A percentile compares a stretch with the other conserved stretches of the same genome.
phyloP scores from a whole-genome alignment of 1,284 basidiomycete genomes.

The Tranzscheliella williamsii region DNA sequence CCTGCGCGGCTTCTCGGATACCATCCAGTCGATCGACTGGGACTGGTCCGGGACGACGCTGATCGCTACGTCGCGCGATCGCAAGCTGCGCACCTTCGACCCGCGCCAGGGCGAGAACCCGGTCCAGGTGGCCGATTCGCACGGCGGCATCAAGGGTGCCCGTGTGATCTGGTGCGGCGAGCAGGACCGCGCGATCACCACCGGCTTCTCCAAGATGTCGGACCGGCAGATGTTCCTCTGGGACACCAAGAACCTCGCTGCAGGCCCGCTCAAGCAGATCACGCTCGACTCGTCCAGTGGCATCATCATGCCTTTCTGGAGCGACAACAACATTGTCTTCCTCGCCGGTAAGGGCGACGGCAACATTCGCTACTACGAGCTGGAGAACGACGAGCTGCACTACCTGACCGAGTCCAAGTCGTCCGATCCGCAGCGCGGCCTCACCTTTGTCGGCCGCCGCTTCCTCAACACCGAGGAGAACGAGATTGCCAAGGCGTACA shows the following conservation, averaged over 20 bases:
- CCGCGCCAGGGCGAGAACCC: constrained; percentile 77
- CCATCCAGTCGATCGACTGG: constrained; percentile 84
- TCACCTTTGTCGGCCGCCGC: constrained; percentile 91
- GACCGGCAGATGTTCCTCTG: constrained; percentile 80
- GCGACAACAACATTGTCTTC: constrained; percentile 78
- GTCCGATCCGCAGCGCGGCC: constrained; percentile 87
- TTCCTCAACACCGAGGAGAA: constrained; percentile 84
- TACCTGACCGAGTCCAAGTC: constrained; percentile 79
- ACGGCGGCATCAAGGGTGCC: constrained; percentile 90
- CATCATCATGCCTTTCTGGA: constrained; percentile 96
- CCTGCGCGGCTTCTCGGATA: constrained; percentile 79
- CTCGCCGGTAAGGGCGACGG: constrained; percentile 69
- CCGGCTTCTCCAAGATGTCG: constrained; percentile 89
- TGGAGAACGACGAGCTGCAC: constrained; percentile 78
- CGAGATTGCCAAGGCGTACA: constrained; percentile 94
- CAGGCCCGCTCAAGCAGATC: constrained; percentile 40
- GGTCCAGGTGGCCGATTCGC: constrained; percentile 80
- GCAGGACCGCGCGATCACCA: constrained; percentile 82
- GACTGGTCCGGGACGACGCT: constrained; percentile 77
- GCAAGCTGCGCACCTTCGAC: constrained; percentile 90
- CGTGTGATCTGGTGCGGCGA: constrained; percentile 90
- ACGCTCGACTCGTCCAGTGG: constrained; percentile 67
- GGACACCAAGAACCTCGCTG: constrained; percentile 46
- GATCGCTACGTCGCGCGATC: constrained; percentile 77
- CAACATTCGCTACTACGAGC: constrained; percentile 73